Evolutionary conservation across 805 yeast genomes (phyloP), one percentile per base, ranked within the genome.

Genomic region (Wickerhamiella alocasiicola): DNA sequence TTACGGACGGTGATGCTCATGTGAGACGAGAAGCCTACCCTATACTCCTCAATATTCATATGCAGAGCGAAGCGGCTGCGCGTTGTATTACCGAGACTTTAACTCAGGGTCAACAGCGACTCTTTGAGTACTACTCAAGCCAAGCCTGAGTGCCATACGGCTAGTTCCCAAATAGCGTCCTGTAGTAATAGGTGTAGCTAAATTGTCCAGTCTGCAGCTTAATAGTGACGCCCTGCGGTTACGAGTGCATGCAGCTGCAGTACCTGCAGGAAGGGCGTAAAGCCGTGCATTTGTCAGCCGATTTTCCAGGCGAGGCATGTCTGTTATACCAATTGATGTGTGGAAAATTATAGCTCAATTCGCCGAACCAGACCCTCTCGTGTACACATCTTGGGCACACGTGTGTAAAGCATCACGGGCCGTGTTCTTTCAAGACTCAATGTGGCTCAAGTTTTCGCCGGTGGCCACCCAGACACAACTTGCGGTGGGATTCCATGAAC

Each of bases 1-100:
- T 52, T 7, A 42, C 40, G 13, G 49, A 51, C 38, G 29, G 34
- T 12, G 55, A 53, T 31, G 48, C 50, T 12, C 30, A 32, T 4
- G 55, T 57, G n/a, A 51, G 61, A 15, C 46, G 52, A 36, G 54
- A 53, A 28, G 49, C 54, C 2, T 57, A 57, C 44, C 56, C 57
- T 1, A 42, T 48, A n/a, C 36, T 55, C 23, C 46, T 51, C 15
- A 40, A 39, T 9, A 31, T 46, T 4, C 48, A 44, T 36, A 31
- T 31, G 9, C 45, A 41, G 9, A 39, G 47, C 26, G 36, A 34
- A 11, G 17, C 23, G 13, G 44, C 49, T 15, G 43, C 44, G 25
- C 35, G 36, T 16, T 31, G 26, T 1, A 41, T 51, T 24, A 21
- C 42, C 6, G 19, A 32, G 9, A 45, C 40, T 16, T 31, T 57